Evolutionary conservation across 148 eudicot genomes (phyloP).

Genomic region (Hydrangea macrophylla): DNA sequence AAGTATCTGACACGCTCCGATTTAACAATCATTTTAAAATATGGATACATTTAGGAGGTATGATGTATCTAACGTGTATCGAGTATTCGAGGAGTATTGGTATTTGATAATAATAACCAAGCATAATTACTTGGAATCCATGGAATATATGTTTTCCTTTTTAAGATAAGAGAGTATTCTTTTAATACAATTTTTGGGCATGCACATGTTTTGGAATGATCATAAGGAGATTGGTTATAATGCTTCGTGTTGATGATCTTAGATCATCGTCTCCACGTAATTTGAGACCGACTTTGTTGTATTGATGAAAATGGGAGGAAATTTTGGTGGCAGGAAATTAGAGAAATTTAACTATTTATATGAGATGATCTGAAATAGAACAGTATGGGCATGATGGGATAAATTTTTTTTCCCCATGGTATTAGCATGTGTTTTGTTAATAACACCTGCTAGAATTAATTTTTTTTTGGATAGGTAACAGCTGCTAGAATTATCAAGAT

Average conservation of each 20-base stretch:
- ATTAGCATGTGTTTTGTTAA: neutral
- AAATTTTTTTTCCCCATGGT: neutral
- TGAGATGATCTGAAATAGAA: slow-evolving; percentile 1
- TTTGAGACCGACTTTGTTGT: neutral
- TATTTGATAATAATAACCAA: neutral
- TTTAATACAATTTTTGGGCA: neutral
- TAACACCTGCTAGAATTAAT: no score
- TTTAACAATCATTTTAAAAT: no score
- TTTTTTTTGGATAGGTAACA: no score
- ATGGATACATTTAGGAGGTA: no score
- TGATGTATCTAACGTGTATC: no score
- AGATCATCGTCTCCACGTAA: neutral
- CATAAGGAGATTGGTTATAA: neutral
- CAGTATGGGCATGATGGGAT: neutral
- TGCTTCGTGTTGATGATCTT: neutral
- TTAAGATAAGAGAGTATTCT: no score
- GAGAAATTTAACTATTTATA: neutral
- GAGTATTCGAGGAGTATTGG: no score
- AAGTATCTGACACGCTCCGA: no score
- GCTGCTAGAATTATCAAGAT: no score
- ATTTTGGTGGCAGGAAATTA: slow-evolving; percentile 4
- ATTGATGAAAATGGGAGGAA: neutral
- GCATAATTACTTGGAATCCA: no score
- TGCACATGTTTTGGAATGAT: neutral
- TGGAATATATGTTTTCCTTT: no score